Base-by-base conservation (phyloP, 352 stramenopile genomes). In the Pilasporangium apinafurcum region DNA sequence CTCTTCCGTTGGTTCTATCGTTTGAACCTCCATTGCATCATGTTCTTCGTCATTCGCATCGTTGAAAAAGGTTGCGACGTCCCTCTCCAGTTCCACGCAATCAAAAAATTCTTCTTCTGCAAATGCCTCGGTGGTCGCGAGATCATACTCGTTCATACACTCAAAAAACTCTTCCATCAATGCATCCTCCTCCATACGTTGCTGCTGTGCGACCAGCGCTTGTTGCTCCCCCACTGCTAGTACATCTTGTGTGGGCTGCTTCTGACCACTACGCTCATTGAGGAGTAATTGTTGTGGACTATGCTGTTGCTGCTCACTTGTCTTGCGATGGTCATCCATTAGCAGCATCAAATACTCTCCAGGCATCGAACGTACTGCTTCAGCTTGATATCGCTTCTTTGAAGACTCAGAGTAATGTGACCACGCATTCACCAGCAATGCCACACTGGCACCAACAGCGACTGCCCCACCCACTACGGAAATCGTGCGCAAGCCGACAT, bases 21-120 rank as follows among this genome's bases (percentile, higher is more conserved):
- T 48, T 32, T 1, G 50, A 9, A 32, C 20, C 30, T 51, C 40
- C 7, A 51, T 22, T 17, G 43, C 24, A 8, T 18, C 24, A 3
- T 55, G 55, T 41, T 64, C 52, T 39, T 63, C 34, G 24, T 57
- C 36, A 9, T 48, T 22, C 5, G 34, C 32, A 5, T 54, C 35
- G 12, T 49, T 55, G 32, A 91, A 86, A 30, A 74, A 59, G 17
- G 38, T 32, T 5, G 69, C 53, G 2, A 92, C 67, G 8, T 73
- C 60, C 21, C 86, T 58, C 31, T 72, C 70, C 9, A 89, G 48
- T 37, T 87, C 71, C 6, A 91, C 38, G 41, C 82, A 92, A 39
- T 94, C 82, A 32, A 88, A 94, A 48, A 89, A 94, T 29, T 91
- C 72, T 22, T 94, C 82, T 58, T 94, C 82, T 0, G 74, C 79